Conservation (phyloP, 768 basidiomycete genomes). For the Rhodocollybia butyracea region DNA sequence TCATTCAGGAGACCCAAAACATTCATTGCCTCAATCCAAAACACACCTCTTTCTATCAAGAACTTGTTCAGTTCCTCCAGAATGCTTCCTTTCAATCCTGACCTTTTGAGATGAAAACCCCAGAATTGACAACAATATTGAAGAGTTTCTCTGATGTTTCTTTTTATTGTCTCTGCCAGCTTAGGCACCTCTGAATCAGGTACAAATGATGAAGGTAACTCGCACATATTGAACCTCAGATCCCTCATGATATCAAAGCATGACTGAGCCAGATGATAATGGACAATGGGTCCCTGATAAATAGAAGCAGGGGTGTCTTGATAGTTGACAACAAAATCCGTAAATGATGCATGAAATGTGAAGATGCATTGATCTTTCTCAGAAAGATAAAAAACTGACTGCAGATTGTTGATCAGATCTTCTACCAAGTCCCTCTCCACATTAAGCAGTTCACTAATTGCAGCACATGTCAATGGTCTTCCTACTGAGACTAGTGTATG, state of each 20-base stretch:
- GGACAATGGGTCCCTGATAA: neutral
- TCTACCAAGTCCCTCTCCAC: neutral
- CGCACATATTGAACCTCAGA: conserved; percentile 10
- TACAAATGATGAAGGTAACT: conserved; percentile 2
- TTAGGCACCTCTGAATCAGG: neutral
- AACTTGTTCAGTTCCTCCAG: neutral
- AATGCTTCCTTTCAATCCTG: neutral
- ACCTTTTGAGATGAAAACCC: neutral
- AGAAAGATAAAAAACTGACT: neutral
- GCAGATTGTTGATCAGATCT: neutral
- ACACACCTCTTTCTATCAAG: neutral
- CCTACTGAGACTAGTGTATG: neutral
- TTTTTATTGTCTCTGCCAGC: neutral
- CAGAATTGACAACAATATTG: conserved; percentile 7
- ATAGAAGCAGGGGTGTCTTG: neutral
- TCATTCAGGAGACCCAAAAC: neutral
- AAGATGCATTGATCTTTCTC: neutral
- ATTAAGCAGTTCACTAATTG: neutral
- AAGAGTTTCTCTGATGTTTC: neutral
- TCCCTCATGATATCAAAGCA: neutral
- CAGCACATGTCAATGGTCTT: neutral
- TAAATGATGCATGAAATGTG: conserved; percentile 3
- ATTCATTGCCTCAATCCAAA: conserved; percentile 10
- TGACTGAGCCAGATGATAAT: neutral
- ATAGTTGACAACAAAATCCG: neutral